Evolutionary conservation across 2,329 filamentous ascomycete species (phyloP).

Genomic region (Onygena corvina): DNA sequence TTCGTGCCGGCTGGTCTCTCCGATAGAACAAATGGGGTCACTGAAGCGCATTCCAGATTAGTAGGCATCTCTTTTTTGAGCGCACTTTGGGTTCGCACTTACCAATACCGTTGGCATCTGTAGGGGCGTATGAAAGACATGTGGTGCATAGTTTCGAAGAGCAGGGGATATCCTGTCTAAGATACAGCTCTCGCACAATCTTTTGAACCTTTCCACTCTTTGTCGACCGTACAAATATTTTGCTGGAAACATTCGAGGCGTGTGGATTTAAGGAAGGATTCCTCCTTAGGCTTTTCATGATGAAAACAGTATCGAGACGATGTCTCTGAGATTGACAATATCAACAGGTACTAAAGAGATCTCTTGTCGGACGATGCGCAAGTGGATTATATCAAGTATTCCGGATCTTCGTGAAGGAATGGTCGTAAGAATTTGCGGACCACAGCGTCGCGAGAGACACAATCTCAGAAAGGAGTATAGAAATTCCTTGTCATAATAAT

Average conservation of each 20-base stretch:
- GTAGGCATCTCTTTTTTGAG: neutral
- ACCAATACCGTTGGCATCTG: constrained; percentile 69
- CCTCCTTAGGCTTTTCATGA: constrained; percentile 53
- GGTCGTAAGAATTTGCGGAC: too few species aligned
- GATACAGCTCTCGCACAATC: constrained; percentile 91
- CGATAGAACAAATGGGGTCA: constrained; percentile 73
- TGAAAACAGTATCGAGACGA: neutral
- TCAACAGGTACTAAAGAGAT: neutral
- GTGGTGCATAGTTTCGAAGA: constrained; percentile 75
- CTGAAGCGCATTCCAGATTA: constrained; percentile 36
- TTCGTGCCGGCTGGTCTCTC: constrained; percentile 76
- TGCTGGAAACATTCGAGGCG: constrained; percentile 74
- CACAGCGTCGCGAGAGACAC: too few species aligned
- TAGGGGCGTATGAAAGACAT: constrained; percentile 63
- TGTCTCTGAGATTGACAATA: neutral
- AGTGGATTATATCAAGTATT: neutral
- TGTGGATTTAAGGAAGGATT: constrained; percentile 42
- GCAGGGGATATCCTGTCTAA: constrained; percentile 93
- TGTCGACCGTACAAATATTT: constrained; percentile 88
- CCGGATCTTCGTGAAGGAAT: too few species aligned
- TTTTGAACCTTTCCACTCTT: constrained; percentile 97
- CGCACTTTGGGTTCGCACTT: constrained; percentile 20
- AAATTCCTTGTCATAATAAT: too few species aligned
- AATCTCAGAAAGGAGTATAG: too few species aligned
- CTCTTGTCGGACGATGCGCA: neutral